Evolutionary conservation across 192 early-diverging fungal genomes (phyloP).

Genomic region (Spinellus fusiger): DNA sequence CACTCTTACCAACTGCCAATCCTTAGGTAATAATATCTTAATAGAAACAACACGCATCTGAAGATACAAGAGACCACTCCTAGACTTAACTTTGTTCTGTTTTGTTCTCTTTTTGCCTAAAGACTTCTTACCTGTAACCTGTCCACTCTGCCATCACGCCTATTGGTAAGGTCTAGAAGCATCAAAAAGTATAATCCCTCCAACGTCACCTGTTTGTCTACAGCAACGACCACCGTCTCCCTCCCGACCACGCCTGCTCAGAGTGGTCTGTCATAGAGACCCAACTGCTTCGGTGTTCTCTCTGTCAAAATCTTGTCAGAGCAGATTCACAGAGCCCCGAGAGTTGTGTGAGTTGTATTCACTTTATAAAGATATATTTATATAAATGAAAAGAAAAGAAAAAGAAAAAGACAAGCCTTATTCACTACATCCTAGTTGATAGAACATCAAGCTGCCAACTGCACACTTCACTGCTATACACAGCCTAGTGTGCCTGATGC

Average conservation of each 20-base stretch:
- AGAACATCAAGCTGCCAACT: slow-evolving; percentile 1
- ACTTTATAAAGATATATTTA: background rate
- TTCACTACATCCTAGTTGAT: background rate
- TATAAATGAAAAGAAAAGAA: too few species aligned
- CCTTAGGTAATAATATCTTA: slow-evolving; percentile 7
- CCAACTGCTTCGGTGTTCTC: slow-evolving; percentile 5
- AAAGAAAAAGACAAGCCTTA: background rate
- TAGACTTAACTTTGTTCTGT: background rate
- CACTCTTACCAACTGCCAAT: background rate
- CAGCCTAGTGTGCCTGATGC: background rate
- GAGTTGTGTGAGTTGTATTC: background rate
- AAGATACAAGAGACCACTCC: background rate
- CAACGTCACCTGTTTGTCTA: background rate
- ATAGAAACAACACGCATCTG: too few species aligned
- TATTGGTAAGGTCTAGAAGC: slow-evolving; percentile 9
- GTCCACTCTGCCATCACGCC: slow-evolving; percentile 4
- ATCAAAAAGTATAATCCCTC: background rate
- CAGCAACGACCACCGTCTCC: slow-evolving; percentile 2
- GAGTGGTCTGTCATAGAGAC: background rate
- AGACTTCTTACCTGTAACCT: slow-evolving; percentile 9
- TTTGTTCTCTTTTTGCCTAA: background rate
- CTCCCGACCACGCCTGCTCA: slow-evolving; percentile 2
- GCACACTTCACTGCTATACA: background rate
- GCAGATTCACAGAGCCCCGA: background rate
- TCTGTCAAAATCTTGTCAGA: slow-evolving; percentile 2